Base-by-base conservation (phyloP, 2,329 filamentous ascomycete genomes). In the Acrodontium crateriforme region DNA sequence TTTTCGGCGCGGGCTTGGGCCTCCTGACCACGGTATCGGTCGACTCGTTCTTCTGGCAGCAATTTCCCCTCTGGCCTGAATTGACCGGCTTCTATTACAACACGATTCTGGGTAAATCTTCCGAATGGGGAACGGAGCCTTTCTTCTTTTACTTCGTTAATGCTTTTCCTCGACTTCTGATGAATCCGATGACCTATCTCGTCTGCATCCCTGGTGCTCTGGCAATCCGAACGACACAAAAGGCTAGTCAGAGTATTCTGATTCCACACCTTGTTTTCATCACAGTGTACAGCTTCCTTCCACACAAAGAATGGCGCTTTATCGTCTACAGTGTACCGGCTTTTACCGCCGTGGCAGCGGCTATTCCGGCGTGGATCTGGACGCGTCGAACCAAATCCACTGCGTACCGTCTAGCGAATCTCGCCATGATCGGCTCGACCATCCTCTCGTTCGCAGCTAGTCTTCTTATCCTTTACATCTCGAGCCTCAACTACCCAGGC, bases 231-330 rank as follows among this genome's bases (percentile, higher is more conserved):
- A 44, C 56, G 9, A 56, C 54, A 4, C 50, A 53, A 10, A 37
- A 38, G 19, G 50, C 49, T 11, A 58, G 55, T 29, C 35, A 81
- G 1, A 61, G 63, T 21, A 54, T 74, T 6, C 43, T 80, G 3
- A 42, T 76, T 2, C 84, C 89, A 0, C 67, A 70, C 7, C 40
- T 91, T 2, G 53, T 69, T 16, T 98, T 85, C 52, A 64, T 91
- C 12, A 67, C 67, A 4, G 54, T 91, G 23, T 95, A 93, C 62
- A 93, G 83, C 38, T 44, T 83, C 27, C 78, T 93, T 36, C 85
- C 87, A 1, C 89, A 98, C 60, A 98, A 98, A 52, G 89, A 98
- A 58, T 79, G 84, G 52, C 79, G 89, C 11, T 98, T 98, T 62
- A 76, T 98, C 42, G 74, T 95, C 45, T 95, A 95, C 56, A 67